A percentile compares a stretch with the other conserved stretches of the same genome.
These are phyloP conservation scores for Sporothrix luriei DNA, from an alignment of 2,329 filamentous ascomycete species.

Conservation along the genomic window DNA sequence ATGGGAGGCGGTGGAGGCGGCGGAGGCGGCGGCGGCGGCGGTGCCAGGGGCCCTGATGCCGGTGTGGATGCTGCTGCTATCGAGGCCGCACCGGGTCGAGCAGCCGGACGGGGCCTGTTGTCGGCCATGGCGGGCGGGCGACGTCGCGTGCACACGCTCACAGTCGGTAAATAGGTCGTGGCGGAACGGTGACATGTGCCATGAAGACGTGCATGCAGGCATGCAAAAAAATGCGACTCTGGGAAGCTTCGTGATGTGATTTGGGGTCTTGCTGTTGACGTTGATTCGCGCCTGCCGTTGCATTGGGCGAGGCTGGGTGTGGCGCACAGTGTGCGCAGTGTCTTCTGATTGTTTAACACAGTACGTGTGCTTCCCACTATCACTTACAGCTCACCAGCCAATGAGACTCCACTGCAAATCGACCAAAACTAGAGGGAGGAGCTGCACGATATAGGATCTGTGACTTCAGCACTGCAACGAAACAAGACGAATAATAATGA, in stretches of 20 bases:
- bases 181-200: neutral
- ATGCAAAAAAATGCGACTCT: too few relatives aligned
- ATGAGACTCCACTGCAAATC: constrained; percentile 10
- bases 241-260: neutral
- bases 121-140: constrained; percentile 17
- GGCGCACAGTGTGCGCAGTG: constrained; percentile 13
- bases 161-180: neutral
- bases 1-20: neutral
- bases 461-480: neutral
- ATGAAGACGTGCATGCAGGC: neutral
- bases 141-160: neutral
- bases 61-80: neutral
- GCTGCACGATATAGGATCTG: neutral
- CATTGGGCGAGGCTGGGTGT: constrained; percentile 22
- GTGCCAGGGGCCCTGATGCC: constrained; percentile 8
- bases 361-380: neutral
- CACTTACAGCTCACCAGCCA: constrained; percentile 25
- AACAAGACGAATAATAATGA: neutral
- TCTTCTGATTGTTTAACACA: neutral
- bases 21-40: neutral
- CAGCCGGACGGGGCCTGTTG: constrained; percentile 12
- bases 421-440: neutral
- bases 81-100: neutral
- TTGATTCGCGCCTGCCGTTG: neutral
- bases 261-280: constrained; percentile 1